These are phyloP conservation scores for Cryptosporidium sp. DNA, from an alignment of 169 alveolate genomes.

Conservation along the genomic window DNA sequence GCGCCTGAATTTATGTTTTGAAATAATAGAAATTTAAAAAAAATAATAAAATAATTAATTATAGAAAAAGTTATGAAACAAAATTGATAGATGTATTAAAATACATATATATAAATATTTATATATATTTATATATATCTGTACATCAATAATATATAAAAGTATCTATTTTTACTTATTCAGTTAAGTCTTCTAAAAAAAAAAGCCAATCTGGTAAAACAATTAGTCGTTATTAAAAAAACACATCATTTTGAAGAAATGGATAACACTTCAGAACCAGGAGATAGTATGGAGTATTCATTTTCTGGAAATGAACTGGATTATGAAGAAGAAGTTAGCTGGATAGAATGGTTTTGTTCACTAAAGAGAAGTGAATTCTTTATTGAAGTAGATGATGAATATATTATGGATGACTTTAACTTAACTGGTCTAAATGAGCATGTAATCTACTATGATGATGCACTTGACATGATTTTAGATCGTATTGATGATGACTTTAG, in stretches of 20 bases:
- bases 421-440: slow-evolving; percentile 88
- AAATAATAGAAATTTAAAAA: background rate
- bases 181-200: background rate
- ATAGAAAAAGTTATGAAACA: background rate
- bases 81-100: background rate
- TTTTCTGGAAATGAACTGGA: slow-evolving; percentile 74
- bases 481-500: slow-evolving; percentile 86
- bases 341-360: slow-evolving; percentile 97
- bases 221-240: background rate
- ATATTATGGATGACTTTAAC: slow-evolving; percentile 93
- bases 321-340: slow-evolving; percentile 86
- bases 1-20: background rate
- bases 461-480: slow-evolving; percentile 89
- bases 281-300: slow-evolving; percentile 69
- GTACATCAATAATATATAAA: background rate
- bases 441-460: slow-evolving; percentile 87
- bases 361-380: slow-evolving; percentile 93
- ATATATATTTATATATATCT: background rate
- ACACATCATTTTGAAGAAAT: background rate
- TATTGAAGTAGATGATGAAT: slow-evolving; percentile 94
- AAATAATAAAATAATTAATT: background rate
- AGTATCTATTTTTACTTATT: background rate
- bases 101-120: background rate
- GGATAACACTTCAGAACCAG: slow-evolving; percentile 69
- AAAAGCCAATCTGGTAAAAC: background rate